A percentile compares a stretch with the other conserved stretches of the same genome.
Conservation (phyloP, 192 early-diverging fungal species). For the Spinellus fusiger region DNA sequence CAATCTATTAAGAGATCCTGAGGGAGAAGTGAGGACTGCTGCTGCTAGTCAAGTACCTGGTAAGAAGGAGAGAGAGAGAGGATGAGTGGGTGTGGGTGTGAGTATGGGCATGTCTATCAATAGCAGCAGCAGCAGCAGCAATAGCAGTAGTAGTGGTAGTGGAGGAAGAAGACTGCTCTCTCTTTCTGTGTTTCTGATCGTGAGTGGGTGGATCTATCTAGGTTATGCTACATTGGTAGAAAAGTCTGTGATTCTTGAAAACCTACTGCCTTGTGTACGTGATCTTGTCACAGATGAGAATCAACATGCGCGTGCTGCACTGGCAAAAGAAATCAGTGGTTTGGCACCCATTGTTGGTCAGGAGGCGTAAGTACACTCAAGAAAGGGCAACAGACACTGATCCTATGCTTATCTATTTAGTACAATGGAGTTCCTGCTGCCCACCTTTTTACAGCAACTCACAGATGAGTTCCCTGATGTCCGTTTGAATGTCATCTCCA, state of each 20-base stretch:
- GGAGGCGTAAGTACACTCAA: conserved; percentile 56
- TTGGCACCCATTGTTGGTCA: conserved; percentile 94
- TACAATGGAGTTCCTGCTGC: conserved; percentile 90
- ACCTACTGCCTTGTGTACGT: conserved; percentile 86
- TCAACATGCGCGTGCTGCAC: conserved; percentile 91
- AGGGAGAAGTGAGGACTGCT: conserved; percentile 96
- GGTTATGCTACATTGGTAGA: conserved; percentile 67
- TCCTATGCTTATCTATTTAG: no score
- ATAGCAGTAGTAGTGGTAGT: no score
- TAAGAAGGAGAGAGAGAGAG: no score
- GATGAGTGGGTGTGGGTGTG: background rate
- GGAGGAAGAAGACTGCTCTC: no score
- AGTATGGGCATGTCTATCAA: no score
- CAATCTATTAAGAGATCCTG: conserved; percentile 85
- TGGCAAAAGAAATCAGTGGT: conserved; percentile 95
- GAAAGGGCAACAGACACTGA: background rate
- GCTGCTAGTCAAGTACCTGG: conserved; percentile 89
- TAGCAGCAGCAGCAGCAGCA: no score
- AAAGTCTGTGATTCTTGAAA: conserved; percentile 68
- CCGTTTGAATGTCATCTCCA: conserved; percentile 97
- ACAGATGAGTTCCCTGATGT: conserved; percentile 98
- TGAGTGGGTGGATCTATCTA: background rate
- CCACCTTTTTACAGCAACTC: conserved; percentile 92
- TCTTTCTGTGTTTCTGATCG: background rate
- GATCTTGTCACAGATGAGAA: conserved; percentile 94